These are phyloP conservation scores for Thermomyces lanuginosus DNA, from an alignment of 2,329 filamentous ascomycete genomes.

Conservation along the genomic window DNA sequence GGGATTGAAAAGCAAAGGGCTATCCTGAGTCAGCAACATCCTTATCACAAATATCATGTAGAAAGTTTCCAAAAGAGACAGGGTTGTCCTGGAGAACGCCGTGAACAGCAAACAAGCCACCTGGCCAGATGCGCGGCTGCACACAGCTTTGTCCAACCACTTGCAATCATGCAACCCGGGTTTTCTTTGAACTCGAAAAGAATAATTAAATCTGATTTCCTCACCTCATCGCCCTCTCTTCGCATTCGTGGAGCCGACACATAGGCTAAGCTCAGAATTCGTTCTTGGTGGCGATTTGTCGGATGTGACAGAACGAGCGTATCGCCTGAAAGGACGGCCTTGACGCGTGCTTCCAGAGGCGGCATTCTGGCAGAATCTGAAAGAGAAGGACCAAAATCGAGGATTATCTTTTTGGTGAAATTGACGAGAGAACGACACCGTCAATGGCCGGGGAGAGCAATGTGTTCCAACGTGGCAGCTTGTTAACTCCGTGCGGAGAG, in stretches of 20 bases:
- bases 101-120: conserved; percentile 8
- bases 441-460: background rate
- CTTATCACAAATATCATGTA: background rate
- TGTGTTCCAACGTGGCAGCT: background rate
- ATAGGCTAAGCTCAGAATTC: conserved; percentile 77
- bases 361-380: conserved; percentile 11
- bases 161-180: background rate
- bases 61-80: no score
- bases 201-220: conserved; percentile 7
- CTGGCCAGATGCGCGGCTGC: conserved; percentile 5
- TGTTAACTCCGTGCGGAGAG: background rate
- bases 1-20: conserved; percentile 82
- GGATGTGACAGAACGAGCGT: conserved; percentile 70
- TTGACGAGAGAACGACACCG: background rate
- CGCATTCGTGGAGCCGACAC: conserved; percentile 74
- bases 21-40: conserved; percentile 11
- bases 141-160: background rate
- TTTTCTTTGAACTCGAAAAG: background rate
- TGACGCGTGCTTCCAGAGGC: conserved; percentile 53
- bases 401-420: no score
- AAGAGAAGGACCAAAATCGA: conserved; percentile 2
- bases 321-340: conserved; percentile 87
- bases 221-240: conserved; percentile 72
- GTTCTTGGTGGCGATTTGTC: conserved; percentile 67
- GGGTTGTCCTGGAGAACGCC: background rate